Evolutionary conservation across 495 filamentous ascomycete genomes (phyloP), one percentile per base, ranked within the genome.

Genomic region (Achaetomiella virescens): DNA sequence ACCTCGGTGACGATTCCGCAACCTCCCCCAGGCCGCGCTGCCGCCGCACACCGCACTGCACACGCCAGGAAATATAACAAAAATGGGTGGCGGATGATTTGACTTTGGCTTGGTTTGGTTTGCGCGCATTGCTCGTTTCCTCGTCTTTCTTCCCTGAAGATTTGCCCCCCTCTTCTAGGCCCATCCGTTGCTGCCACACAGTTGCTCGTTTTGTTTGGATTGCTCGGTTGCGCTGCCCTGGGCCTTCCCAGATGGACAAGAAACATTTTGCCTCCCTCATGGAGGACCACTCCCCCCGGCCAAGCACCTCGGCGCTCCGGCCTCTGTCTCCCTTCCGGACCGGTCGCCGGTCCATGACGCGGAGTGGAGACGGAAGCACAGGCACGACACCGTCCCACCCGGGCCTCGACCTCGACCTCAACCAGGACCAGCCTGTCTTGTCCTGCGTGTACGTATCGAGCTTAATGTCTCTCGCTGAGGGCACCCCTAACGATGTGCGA

Each of bases 31-130:
- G 37, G 59, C 57, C 55, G 55, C 61, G 44, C 51, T 41, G 54
- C 15, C 60, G 21, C 20, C 54, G 17, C 44, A 37, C 49, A 50
- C 42, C 36, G 29, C 33, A 6, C 43, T 9, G 8, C 22, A 25
- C 45, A 17, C 27, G 21, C 47, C 52, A 50, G 33, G 25, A 53
- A 56, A 52, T 62, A 66, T 65, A 68, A 64, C 63, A 66, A 68
- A 67, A 68, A 66, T 66, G 62, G 58, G 61, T 70, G 67, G 65
- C 61, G 65, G 66, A 66, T 66, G 52, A 59, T 55, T 57, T 42
- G n/a, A 31, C 54, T 59, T 37, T 15, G 44, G 21, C 44, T 61
- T 46, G 54, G 22, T 53, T 57, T 51, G 49, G 48, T 48, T 57
- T 27, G 36, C 27, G 25, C 25, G 24, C 43, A 45, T 55, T 61